Evolutionary conservation across 371 early-diverging fungal genomes (phyloP).

Genomic region (Mortierella sp.): DNA sequence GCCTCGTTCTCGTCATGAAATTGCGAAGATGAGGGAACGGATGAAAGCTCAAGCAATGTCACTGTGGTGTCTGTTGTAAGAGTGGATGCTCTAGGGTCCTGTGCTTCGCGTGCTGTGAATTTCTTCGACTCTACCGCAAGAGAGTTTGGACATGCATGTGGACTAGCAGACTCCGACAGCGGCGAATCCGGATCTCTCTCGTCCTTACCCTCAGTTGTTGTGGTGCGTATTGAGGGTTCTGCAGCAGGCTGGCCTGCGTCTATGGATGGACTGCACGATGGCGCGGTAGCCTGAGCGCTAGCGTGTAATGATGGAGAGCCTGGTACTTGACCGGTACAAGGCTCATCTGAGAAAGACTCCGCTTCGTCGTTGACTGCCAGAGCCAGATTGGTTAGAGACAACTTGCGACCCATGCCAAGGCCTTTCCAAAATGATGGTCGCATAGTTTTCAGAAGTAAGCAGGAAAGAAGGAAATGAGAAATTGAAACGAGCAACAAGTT

Average conservation of each 20-base stretch:
- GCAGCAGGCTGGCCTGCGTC: no score
- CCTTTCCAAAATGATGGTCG: conserved; percentile 32
- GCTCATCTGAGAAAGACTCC: background rate
- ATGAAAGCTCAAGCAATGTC: conserved; percentile 15
- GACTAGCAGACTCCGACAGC: no score
- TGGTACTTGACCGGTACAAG: no score
- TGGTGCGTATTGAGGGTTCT: no score
- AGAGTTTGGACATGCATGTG: no score
- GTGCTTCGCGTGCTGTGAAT: background rate
- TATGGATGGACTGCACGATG: no score
- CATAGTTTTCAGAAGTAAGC: background rate
- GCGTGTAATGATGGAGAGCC: no score
- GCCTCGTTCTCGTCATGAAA: background rate
- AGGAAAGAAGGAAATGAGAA: background rate
- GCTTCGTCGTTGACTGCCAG: conserved; percentile 18
- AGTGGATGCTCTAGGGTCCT: conserved; percentile 12
- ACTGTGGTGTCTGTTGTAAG: conserved; percentile 11
- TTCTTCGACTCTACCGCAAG: no score
- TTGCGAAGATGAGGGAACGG: conserved; percentile 11
- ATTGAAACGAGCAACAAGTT: background rate
- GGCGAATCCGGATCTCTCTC: no score
- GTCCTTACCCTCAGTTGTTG: no score
- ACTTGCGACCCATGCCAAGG: conserved; percentile 35
- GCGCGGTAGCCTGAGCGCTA: no score
- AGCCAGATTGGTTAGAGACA: conserved; percentile 38